Evolutionary conservation across 2,329 filamentous ascomycete genomes (phyloP), one percentile per base, ranked within the genome.

Genomic region (Ophiostoma perfectum): DNA sequence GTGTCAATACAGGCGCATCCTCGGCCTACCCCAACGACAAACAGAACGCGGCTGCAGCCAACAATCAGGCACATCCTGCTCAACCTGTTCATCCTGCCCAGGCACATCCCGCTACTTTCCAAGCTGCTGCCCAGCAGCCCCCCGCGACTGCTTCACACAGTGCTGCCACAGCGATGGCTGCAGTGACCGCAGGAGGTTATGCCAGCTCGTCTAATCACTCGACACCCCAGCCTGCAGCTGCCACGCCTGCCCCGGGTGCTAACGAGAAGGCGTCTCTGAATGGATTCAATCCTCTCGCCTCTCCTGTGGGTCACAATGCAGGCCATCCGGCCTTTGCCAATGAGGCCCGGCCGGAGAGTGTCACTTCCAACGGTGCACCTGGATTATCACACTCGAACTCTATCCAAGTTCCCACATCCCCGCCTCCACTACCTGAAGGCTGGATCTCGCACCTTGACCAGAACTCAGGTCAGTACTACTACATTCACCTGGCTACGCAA

Each of bases 391-490:
- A 80, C 65, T 81, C 80, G 9, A 78, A 79, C 0, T 82, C 81
- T 0, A 78, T 81, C n/a, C 78, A 78, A 69, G 63, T 47, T 5
- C 92, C 92, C 42, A 87, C 90, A 39, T 96, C 93, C 16, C 95
- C 95, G 44, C 95, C 95, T 36, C 95, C 94, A 2, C 83, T 99
- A 16, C 95, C 95, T 5, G 95, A 99, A 80, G 95, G 95, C 45
- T 99, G 95, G 95, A 98, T 99, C 75, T 92, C 95, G 27, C 95
- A 98, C 77, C 83, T 98, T 4, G 95, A 99, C 76, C 91, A 92
- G 73, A 97, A 91, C 76, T 98, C 94, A 2, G 95, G 95, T 1
- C 94, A 98, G 76, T 99, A 98, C 78, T 99, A 99, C 78, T 99
- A 99, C 75, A 99, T 99, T 70, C 95, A 99, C 77, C 84, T 99